Evolutionary conservation across 768 basidiomycete genomes (phyloP).

Genomic region (Trametes maxima): DNA sequence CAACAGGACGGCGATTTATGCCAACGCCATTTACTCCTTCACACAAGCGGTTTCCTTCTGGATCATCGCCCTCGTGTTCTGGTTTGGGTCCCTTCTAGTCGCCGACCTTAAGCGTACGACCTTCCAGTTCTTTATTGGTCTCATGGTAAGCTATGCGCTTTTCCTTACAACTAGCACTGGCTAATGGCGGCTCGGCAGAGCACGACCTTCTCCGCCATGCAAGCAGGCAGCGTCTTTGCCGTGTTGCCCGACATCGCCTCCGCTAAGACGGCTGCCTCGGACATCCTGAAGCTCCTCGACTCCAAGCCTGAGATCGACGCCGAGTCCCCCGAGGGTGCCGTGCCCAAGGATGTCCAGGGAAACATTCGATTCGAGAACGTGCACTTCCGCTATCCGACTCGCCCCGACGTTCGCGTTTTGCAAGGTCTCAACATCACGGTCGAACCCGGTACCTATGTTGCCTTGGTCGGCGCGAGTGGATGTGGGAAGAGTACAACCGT

Average conservation of each 20-base stretch:
- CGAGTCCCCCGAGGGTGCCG: slow-evolving; percentile 65
- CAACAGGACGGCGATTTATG: slow-evolving; percentile 63
- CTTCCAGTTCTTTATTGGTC: slow-evolving; percentile 76
- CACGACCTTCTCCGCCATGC: slow-evolving; percentile 77
- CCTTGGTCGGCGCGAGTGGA: slow-evolving; percentile 79
- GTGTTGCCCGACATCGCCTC: slow-evolving; percentile 90
- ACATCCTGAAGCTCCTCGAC: slow-evolving; percentile 78
- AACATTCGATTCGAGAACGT: slow-evolving; percentile 78
- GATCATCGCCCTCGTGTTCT: slow-evolving; percentile 83
- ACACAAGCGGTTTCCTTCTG: slow-evolving; percentile 78
- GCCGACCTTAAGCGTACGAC: slow-evolving; percentile 54
- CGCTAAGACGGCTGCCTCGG: slow-evolving; percentile 73
- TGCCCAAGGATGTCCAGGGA: slow-evolving; percentile 52
- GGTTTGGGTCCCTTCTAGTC: slow-evolving; percentile 68
- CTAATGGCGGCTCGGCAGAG: slow-evolving; percentile 42
- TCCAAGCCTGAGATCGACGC: slow-evolving; percentile 78
- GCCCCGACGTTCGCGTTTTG: slow-evolving; percentile 83
- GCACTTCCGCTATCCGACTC: slow-evolving; percentile 88
- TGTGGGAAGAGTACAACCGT: slow-evolving; percentile 86
- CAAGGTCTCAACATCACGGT: slow-evolving; percentile 71
- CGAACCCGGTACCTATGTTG: slow-evolving; percentile 78
- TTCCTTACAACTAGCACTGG: not conserved
- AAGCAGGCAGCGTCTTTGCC: slow-evolving; percentile 82
- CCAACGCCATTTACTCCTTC: slow-evolving; percentile 65
- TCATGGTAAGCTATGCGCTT: slow-evolving; percentile 59